Base-by-base conservation (phyloP, 1,284 basidiomycete species). In the Chalciporus sp. region DNA sequence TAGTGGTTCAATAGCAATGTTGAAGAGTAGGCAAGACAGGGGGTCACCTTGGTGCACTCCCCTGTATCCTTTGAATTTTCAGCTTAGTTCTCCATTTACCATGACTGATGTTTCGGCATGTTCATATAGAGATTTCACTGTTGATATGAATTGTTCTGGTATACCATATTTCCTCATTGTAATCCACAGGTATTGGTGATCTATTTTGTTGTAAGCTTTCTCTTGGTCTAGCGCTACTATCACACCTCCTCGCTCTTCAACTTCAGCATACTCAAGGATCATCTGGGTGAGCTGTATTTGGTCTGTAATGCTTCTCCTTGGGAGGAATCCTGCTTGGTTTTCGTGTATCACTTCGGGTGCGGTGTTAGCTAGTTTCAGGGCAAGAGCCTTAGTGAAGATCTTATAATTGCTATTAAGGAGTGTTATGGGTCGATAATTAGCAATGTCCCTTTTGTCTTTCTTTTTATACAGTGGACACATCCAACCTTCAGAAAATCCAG, bases 161-260 rank as follows among this genome's bases (percentile, higher is more conserved):
- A 57, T 3, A 0, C 6, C 0, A n/a, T 47, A 57, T 0, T 45
- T 43, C 11, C 12, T 2, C 2, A 62, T 46, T 0, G 27, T 47
- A 0, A 7, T 1, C 2, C 49, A 4, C 0, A 62, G 35, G 35
- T 63, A 63, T 0, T 17, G 1, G 4, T 63, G 57, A 7, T 48
- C 43, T 0, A 63, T 54, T 27, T 57, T 61, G 1, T 64, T 44
- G 12, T 63, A 61, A 0, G 53, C 59, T 29, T 64, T 64, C 16
- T 59, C 56, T 31, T 61, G 56, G 29, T 61, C 49, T 0, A 63
- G 51, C 0, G 61, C 44, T 0, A 62, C 14, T 0, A 62, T 53
- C 0, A 14, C 16, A 0, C 58, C 31, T 0, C 63, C 33, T 41
- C 45, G 35, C 19, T 54, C 45, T 29, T 47, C 61, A 3, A 45